Conservation (phyloP, 148 eudicot species). For the Agrostemma githago region DNA sequence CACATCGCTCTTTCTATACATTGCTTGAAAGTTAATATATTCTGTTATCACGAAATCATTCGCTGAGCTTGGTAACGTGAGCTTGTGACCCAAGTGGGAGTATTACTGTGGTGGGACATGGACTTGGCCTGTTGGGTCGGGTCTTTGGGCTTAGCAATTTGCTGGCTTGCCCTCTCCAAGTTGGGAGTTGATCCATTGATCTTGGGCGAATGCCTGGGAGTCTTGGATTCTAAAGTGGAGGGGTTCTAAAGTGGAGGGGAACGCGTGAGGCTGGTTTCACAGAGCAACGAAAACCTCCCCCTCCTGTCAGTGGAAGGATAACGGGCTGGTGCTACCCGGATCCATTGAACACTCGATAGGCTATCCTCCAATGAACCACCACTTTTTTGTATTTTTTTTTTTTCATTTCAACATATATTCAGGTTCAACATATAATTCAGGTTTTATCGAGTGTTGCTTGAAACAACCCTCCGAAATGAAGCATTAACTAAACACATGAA, state of each 20-base stretch:
- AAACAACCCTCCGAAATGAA: no score
- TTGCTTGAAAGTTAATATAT: no score
- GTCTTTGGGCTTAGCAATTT: background rate
- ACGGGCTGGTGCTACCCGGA: conserved; percentile 17
- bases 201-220: background rate
- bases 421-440: no score
- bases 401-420: no score
- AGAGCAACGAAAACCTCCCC: conserved; percentile 18
- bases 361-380: background rate
- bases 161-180: conserved; percentile 17
- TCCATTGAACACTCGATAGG: background rate
- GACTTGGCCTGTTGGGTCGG: background rate
- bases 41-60: background rate
- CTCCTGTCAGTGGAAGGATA: conserved; percentile 25
- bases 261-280: conserved; percentile 25
- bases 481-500: no score
- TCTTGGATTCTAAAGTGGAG: conserved; percentile 17
- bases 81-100: conserved; percentile 21
- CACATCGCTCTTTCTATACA: no score
- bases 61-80: conserved; percentile 4
- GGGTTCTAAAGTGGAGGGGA: conserved; percentile 21
- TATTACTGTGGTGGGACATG: conserved; percentile 1
- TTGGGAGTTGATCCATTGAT: conserved; percentile 4
- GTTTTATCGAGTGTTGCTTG: no score
- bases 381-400: no score